Percentiles rank a stretch among this genome's conserved stretches.
Evolutionary conservation across 208 protist species (phyloP).

Genomic region (Angomonas ambiguus): DNA sequence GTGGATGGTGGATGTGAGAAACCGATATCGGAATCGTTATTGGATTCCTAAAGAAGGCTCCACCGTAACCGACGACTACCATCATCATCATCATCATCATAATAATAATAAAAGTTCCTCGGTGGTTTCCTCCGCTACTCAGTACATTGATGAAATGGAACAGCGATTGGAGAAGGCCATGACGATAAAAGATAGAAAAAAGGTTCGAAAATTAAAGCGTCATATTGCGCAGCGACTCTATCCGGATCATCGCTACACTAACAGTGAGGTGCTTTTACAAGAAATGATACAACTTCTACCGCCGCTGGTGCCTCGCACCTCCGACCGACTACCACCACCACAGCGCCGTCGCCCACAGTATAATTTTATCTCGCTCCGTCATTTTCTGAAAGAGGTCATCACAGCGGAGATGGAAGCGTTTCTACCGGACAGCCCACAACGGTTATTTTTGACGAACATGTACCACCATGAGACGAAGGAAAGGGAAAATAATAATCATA

Average conservation of each 20-base stretch:
- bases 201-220: background rate
- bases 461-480: background rate
- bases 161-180: background rate
- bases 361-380: background rate
- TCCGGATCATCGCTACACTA: background rate
- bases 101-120: no score
- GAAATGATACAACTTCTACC: background rate
- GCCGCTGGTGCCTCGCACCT: background rate
- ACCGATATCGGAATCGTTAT: background rate
- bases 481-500: background rate
- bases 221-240: background rate
- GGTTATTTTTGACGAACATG: background rate
- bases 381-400: background rate
- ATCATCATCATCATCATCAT: background rate
- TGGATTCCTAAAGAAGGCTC: background rate
- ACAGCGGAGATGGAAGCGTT: background rate
- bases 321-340: no score
- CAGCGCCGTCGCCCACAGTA: background rate
- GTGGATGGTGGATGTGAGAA: background rate
- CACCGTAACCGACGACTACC: background rate
- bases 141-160: background rate
- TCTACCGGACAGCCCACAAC: conserved; percentile 1
- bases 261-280: background rate
- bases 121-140: background rate
- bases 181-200: background rate